Conservation (phyloP, 2,329 filamentous ascomycete species). For the Dryadomyces quercus-mongolicae region DNA sequence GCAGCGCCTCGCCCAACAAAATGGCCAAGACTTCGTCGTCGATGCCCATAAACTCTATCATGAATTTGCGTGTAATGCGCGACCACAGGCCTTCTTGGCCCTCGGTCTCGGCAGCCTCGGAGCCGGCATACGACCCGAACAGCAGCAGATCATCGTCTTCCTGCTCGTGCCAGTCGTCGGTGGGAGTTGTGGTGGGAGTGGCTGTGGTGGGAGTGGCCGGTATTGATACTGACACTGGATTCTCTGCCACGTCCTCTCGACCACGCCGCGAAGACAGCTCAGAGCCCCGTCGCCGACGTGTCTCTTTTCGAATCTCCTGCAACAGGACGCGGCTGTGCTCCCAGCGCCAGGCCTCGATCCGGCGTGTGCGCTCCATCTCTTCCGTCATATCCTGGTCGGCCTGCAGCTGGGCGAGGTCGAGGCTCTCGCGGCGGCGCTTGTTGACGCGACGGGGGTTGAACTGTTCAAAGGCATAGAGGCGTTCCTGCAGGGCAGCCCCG, state of each 20-base stretch:
- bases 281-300: slow-evolving; percentile 53
- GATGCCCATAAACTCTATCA: slow-evolving; percentile 81
- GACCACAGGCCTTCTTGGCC: slow-evolving; percentile 59
- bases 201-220: background rate
- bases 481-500: slow-evolving; percentile 58
- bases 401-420: slow-evolving; percentile 38
- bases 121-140: background rate
- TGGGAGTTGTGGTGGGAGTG: background rate
- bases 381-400: slow-evolving; percentile 42
- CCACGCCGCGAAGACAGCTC: slow-evolving; percentile 30
- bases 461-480: slow-evolving; percentile 79
- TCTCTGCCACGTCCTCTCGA: background rate
- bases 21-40: slow-evolving; percentile 77
- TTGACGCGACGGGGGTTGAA: slow-evolving; percentile 59
- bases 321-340: slow-evolving; percentile 80
- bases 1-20: slow-evolving; percentile 72
- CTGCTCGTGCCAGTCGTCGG: slow-evolving; percentile 38
- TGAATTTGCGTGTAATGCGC: slow-evolving; percentile 71
- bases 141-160: slow-evolving; percentile 22
- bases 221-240: background rate
- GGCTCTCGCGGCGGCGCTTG: slow-evolving; percentile 38
- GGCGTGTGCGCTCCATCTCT: slow-evolving; percentile 62
- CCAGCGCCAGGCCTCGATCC: slow-evolving; percentile 85
- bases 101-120: slow-evolving; percentile 17
- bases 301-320: slow-evolving; percentile 83